Conservation (phyloP, 345 rosid genomes). For the Eucalyptus fibrosa region DNA sequence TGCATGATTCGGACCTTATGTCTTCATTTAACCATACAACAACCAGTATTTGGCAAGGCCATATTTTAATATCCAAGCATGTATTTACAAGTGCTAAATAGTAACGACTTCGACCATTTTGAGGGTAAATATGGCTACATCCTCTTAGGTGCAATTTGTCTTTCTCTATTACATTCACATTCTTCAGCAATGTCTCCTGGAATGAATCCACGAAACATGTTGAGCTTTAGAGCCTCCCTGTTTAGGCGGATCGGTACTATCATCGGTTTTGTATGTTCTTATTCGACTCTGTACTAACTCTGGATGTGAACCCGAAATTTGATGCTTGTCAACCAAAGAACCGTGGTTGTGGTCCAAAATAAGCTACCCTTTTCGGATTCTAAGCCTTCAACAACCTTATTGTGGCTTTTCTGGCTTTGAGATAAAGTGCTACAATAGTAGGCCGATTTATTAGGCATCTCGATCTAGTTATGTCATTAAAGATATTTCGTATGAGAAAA, state of each 20-base stretch:
- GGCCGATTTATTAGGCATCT: constrained; percentile 1
- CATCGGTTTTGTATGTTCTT: neutral
- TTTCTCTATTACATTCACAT: neutral
- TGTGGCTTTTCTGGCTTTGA: constrained; percentile 13
- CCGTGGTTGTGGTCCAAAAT: constrained; percentile 8
- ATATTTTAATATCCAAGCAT: neutral
- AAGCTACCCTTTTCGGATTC: constrained; percentile 14
- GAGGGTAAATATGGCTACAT: neutral
- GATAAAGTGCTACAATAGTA: neutral
- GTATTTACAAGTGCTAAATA: neutral
- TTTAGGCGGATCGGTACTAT: neutral
- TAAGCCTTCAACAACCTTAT: neutral
- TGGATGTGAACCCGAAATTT: neutral
- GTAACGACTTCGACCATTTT: accelerated
- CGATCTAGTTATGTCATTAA: neutral
- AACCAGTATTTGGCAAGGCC: neutral
- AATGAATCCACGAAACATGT: neutral
- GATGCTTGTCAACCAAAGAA: constrained; percentile 10
- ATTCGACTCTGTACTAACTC: neutral
- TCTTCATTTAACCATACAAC: neutral
- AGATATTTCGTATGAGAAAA: neutral
- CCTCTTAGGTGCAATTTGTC: neutral
- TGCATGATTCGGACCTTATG: neutral
- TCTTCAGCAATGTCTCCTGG: neutral
- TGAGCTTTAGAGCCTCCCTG: neutral